Evolutionary conservation across 2,329 filamentous ascomycete genomes (phyloP).

Genomic region (Clonostachys rosea): DNA sequence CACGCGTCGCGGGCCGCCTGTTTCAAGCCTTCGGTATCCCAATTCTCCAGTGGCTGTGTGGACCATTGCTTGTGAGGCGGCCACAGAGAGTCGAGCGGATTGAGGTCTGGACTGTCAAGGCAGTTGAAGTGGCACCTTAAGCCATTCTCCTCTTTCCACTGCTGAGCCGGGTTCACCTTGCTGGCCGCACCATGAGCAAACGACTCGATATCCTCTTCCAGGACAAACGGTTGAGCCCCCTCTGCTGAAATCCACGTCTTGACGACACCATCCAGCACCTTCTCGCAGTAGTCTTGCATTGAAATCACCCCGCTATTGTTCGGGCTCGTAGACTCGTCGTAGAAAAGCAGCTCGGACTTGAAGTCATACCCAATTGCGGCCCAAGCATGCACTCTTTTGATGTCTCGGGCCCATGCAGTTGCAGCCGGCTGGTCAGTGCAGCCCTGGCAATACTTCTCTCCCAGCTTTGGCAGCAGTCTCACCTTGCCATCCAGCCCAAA

Average conservation of each 20-base stretch:
- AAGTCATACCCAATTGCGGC: constrained; percentile 25
- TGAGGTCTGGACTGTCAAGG: constrained; percentile 28
- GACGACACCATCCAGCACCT: constrained; percentile 23
- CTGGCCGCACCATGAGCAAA: constrained; percentile 27
- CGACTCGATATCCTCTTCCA: constrained; percentile 26
- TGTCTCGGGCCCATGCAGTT: constrained; percentile 22
- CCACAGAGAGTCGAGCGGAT: constrained; percentile 26
- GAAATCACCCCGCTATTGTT: constrained; percentile 21
- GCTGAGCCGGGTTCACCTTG: constrained; percentile 25
- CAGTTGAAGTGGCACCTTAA: constrained; percentile 25
- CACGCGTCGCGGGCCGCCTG: constrained; percentile 21
- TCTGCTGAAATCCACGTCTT: constrained; percentile 18
- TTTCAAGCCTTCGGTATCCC: constrained; percentile 24
- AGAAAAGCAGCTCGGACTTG: constrained; percentile 29
- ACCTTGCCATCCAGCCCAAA: constrained; percentile 29
- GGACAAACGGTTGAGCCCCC: constrained; percentile 14
- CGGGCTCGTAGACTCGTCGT: constrained; percentile 25
- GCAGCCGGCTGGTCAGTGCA: constrained; percentile 13
- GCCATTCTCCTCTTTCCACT: constrained; percentile 26
- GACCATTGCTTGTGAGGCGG: constrained; percentile 25
- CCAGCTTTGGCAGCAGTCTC: constrained; percentile 23
- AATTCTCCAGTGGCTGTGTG: constrained; percentile 14
- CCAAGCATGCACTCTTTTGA: constrained; percentile 26
- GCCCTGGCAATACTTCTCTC: constrained; percentile 22
- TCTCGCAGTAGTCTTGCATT: constrained; percentile 26